Base-by-base conservation (phyloP, 2,329 filamentous ascomycete species). In the Acrocalymma vagum region DNA sequence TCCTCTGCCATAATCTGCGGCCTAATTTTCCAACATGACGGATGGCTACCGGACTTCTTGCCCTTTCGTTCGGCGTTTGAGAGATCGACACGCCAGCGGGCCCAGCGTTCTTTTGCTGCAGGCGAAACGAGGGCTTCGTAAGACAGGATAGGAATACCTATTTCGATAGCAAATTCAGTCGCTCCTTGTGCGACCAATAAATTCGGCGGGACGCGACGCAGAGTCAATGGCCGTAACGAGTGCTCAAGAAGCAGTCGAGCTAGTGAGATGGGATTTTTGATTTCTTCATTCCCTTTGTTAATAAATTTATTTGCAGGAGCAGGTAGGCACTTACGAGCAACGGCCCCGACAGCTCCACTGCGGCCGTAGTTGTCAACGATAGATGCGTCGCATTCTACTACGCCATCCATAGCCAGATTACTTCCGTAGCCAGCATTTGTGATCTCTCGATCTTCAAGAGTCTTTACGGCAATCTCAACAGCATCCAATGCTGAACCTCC, bases 361-460 rank as follows among this genome's bases (percentile, higher is more conserved):
- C 91, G 85, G 27, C 95, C 94, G 34, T 86, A 76, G 65, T 97
- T 88, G 62, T 99, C 92, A 26, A 99, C 88, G 38, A 99, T 82
- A 1, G 90, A 92, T 39, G 94, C 94, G 75, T 99, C 94, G 57
- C 92, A 95, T 69, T 99, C 94, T 9, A 97, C 94, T 1, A 85
- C 82, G 2, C 94, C 94, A 55, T 96, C 87, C 49, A 95, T 88
- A 29, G 90, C 86, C 16, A 99, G 76, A 60, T 99, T 99, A 72
- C 94, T 99, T 30, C 95, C 94, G 65, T 88, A 97, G 0, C 94
- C 94, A 24, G 93, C 89, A 67, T 99, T 99, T 23, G 95, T 99
- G 53, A 99, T 95, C 60, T 96, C 91, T 42, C 88, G 86, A 65
- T 99, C 90, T 72, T 99, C 94, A 13, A 99, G 83, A 14, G 90